These are phyloP conservation scores for Groenewaldozyma tartarivorans DNA, from an alignment of 805 yeast species.

Conservation along the genomic window DNA sequence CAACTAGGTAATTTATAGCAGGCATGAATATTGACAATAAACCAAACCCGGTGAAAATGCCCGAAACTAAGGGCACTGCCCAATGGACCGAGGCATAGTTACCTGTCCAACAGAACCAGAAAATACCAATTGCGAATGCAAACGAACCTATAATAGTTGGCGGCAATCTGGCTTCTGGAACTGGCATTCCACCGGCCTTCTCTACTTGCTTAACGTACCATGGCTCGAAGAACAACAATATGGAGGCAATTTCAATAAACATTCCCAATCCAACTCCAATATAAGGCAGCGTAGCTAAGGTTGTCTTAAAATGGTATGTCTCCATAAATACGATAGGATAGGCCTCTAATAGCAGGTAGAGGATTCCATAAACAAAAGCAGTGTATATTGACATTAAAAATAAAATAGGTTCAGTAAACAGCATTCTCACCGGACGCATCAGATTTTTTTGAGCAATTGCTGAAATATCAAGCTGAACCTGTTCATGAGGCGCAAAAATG, in stretches of 20 bases:
- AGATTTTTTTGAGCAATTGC: conserved; percentile 69
- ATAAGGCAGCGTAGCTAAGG: conserved; percentile 26
- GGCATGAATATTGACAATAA: conserved; percentile 50
- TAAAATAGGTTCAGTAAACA: conserved; percentile 40
- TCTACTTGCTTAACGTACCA: conserved; percentile 21
- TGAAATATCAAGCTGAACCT: conserved; percentile 55
- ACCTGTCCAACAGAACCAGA: conserved; percentile 58
- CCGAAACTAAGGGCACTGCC: conserved; percentile 51
- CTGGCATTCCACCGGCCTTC: conserved; percentile 33
- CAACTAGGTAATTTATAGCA: conserved; percentile 50
- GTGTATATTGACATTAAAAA: conserved; percentile 33
- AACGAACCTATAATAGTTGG: conserved; percentile 41
- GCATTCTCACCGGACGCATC: conserved; percentile 71
- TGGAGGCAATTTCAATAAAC: conserved; percentile 22
- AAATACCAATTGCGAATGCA: conserved; percentile 44
- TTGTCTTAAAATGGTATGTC: conserved; percentile 25
- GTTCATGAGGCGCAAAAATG: conserved; percentile 90
- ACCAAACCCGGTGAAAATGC: conserved; percentile 44
- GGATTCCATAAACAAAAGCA: conserved; percentile 35
- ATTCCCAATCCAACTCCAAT: conserved; percentile 26
- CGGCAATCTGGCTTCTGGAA: conserved; percentile 53
- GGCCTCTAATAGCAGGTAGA: conserved; percentile 34
- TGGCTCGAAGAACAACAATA: no score
- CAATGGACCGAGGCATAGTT: conserved; percentile 32
- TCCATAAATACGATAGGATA: conserved; percentile 30